phyloP scores from a whole-genome alignment of 2,329 filamentous ascomycete genomes.

The Aureobasidium mangrovei region DNA sequence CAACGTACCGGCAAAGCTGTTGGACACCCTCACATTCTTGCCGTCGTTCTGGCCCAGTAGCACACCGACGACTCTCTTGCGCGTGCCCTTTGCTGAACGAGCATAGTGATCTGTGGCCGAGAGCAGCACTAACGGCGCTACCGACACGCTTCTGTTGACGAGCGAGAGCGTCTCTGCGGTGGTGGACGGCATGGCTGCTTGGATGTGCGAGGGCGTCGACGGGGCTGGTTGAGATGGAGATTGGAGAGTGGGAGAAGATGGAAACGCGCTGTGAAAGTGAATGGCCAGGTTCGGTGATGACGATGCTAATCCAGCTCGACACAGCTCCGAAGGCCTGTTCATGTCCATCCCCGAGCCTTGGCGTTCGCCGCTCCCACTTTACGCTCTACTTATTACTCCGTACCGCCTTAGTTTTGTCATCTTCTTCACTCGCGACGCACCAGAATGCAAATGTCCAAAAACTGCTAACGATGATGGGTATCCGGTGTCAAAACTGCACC shows the following conservation, averaged over 20 bases:
- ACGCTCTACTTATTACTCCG: not conserved
- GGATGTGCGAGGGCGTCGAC: not conserved
- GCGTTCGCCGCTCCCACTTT: not conserved
- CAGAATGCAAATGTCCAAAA: not conserved
- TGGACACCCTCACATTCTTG: constrained; percentile 91
- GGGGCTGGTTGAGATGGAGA: not conserved
- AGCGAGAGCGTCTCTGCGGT: constrained; percentile 94
- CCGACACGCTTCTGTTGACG: constrained; percentile 88
- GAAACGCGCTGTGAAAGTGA: not conserved
- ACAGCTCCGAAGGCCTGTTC: not conserved
- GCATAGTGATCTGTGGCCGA: constrained; percentile 98
- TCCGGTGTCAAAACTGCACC: not conserved
- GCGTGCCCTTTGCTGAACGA: constrained; percentile 80
- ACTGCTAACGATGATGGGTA: constrained; percentile 5
- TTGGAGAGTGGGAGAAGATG: not conserved
- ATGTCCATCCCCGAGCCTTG: constrained; percentile 1
- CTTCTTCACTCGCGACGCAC: not conserved
- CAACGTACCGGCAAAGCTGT: constrained; percentile 87
- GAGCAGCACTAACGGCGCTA: constrained; percentile 94
- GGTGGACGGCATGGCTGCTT: constrained; percentile 73
- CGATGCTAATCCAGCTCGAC: not conserved
- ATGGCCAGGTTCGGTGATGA: not conserved
- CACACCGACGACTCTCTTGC: constrained; percentile 85
- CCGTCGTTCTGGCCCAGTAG: constrained; percentile 92
- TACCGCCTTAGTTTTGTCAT: not conserved